Evolutionary conservation across 148 eudicot genomes (phyloP).

Genomic region (Silene latifolia): DNA sequence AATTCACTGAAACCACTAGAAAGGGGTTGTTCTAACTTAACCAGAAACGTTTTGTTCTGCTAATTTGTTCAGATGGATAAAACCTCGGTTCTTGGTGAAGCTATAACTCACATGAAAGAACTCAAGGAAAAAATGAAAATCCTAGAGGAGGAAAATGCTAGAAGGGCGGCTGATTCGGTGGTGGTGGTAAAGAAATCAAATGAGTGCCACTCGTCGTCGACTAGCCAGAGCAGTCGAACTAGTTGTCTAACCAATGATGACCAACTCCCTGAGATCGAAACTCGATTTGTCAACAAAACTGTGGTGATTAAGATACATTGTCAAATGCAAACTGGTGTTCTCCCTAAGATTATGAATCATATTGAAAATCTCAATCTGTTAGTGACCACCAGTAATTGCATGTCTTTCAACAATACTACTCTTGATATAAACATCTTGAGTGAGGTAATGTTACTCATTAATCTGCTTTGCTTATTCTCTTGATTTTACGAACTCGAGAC

Average conservation of each 20-base stretch:
- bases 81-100: slow-evolving; percentile 34
- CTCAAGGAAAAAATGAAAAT: slow-evolving; percentile 27
- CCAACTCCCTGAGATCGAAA: slow-evolving; percentile 17
- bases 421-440: slow-evolving; percentile 10
- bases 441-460: slow-evolving; percentile 5
- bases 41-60: no score
- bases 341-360: not conserved
- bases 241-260: not conserved
- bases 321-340: slow-evolving; percentile 7
- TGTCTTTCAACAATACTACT: slow-evolving; percentile 9
- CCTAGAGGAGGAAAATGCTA: slow-evolving; percentile 26
- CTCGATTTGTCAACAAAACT: slow-evolving; percentile 9
- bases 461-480: no score
- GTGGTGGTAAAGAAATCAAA: slow-evolving; percentile 18
- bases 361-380: slow-evolving; percentile 8
- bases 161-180: not conserved
- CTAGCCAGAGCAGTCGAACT: not conserved
- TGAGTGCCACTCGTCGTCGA: not conserved
- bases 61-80: slow-evolving; percentile 29
- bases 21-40: no score
- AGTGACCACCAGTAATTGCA: slow-evolving; percentile 5
- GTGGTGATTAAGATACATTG: slow-evolving; percentile 24
- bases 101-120: slow-evolving; percentile 31
- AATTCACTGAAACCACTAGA: no score
- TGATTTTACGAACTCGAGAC: not conserved